Base-by-base conservation (phyloP, 2,329 filamentous ascomycete species). In the Venturia oleaginea region DNA sequence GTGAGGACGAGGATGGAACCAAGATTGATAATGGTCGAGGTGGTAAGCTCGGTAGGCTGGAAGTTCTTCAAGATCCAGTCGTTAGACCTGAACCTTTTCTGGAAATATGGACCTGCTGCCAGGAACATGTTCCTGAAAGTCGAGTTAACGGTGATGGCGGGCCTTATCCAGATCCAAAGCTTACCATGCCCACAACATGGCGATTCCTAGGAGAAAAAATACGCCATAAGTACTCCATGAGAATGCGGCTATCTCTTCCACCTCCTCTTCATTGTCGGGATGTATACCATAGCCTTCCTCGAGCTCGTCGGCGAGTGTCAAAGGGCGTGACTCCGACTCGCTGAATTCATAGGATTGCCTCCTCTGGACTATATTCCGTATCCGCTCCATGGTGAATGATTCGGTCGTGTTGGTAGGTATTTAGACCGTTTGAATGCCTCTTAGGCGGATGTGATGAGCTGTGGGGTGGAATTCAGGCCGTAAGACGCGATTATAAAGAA, bases 121-220 rank as follows among this genome's bases (percentile, higher is more conserved):
- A 97, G 85, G 76, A 97, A 97, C 93, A 97, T 97, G 79, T 97
- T 97, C 91, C 91, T 93, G 69, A 19, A 64, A 54, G n/a, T 22
- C 19, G 48, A 71, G 59, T 70, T 30, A 43, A 59, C 55, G 11
- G 13, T 37, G 54, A 37, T 59, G 34, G 27, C 24, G 34, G 51
- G 17, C 22, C n/a, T n/a, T 19, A 22, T 17, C 38, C 27, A 57
- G 61, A 62, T 55, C 57, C 84, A 69, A 13, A 55, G 60, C 84
- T 69, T 84, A 95, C 93, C 93, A 97, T 64, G 93, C 92, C 93
- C 93, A 97, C 55, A 97, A 82, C 94, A 97, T 97, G 62, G 92
- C 90, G 65, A 96, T 82, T 61, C 94, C 94, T 32, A 97, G 80
- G 61, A 96, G 78, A 64, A 89, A 80, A 76, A 97, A 97, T 72